Evolutionary conservation across 1,284 basidiomycete genomes (phyloP), one percentile per base, ranked within the genome.

Genomic region (Rhodotorula sp.): DNA sequence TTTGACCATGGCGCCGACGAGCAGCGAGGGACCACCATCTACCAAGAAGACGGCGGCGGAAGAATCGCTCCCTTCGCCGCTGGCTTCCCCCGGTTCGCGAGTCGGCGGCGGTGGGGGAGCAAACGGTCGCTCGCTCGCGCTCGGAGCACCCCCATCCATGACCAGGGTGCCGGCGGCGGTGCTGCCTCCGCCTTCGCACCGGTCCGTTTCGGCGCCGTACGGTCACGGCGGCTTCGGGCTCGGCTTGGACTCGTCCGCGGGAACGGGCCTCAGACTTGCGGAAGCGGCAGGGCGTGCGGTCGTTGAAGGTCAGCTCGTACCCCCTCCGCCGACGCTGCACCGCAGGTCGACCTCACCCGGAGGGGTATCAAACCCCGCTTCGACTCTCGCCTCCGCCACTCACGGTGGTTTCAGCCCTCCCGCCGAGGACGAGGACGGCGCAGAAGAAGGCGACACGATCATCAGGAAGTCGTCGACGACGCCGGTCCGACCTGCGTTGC

Each of bases 401-500:
- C 1, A 43, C 38, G 38, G 38, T 43, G 12, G 10, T 43, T 10
- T 43, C 38, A 14, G 14, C 10, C 38, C 14, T 43, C 38, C 10
- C 38, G 38, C 10, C 38, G 38, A 43, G 38, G 38, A 43, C 10
- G 38, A 43, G 38, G 38, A 43, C 38, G 38, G 14, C 38, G 10
- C 12, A 10, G 38, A 43, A 38, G 34, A 38, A 43, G 38, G 12
- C 2, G 38, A 43, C 38, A 14, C 38, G 38, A 43, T 43, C 34
- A 38, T 10, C 10, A 7, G 38, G 10, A 43, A 43, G 38, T 14
- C 38, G 38, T 43, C 38, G 38, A 43, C 10, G 38, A 6, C 34
- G 18, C 19, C 26, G 52, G 31, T 50, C 38, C 48, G 68, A 10
- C 68, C 68, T 16, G 19, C 60, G 26, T 38, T 69, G 4, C 49